Conservation (phyloP, 1,139 yeast genomes). For the Suhomyces chickasaworum region DNA sequence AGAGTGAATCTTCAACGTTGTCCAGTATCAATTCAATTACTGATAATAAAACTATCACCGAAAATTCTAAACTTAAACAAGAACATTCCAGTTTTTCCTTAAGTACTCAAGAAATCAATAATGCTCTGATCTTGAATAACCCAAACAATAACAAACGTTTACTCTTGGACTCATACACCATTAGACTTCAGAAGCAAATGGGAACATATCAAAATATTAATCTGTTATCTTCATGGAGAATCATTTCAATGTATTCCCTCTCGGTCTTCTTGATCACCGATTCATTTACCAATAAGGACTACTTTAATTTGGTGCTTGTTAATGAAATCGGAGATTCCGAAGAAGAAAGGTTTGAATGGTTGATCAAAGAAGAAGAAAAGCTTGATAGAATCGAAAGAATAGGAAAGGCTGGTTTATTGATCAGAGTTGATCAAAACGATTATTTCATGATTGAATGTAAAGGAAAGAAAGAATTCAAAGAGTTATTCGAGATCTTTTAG, state of each 20-base stretch:
- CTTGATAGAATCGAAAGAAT: conserved; percentile 37
- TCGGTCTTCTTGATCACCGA: conserved; percentile 33
- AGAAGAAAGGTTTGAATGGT: conserved; percentile 35
- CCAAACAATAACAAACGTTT: conserved; percentile 22
- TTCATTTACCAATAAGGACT: conserved; percentile 27
- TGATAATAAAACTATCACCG: conserved; percentile 9
- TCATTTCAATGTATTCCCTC: conserved; percentile 43
- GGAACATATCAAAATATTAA: conserved; percentile 34
- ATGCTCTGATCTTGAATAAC: conserved; percentile 17
- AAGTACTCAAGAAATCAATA: conserved; percentile 18
- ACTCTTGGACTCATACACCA: conserved; percentile 34
- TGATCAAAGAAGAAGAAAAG: conserved; percentile 36
- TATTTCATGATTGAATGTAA: conserved; percentile 50
- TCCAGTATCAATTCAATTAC: conserved; percentile 34
- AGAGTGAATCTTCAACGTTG: conserved; percentile 40
- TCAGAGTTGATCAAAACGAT: conserved; percentile 33
- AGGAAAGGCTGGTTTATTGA: conserved; percentile 49
- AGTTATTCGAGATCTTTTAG: conserved; percentile 37
- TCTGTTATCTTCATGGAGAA: conserved; percentile 47
- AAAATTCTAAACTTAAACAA: conserved; percentile 12
- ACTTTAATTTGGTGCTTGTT: conserved; percentile 32
- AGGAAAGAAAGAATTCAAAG: conserved; percentile 46
- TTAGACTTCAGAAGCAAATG: conserved; percentile 43
- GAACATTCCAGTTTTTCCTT: conserved; percentile 16
- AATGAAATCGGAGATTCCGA: conserved; percentile 20